Percentiles rank a stretch among this genome's conserved stretches.
Evolutionary conservation across 1,284 basidiomycete genomes (phyloP).

Genomic region (Sutorius eximius): DNA sequence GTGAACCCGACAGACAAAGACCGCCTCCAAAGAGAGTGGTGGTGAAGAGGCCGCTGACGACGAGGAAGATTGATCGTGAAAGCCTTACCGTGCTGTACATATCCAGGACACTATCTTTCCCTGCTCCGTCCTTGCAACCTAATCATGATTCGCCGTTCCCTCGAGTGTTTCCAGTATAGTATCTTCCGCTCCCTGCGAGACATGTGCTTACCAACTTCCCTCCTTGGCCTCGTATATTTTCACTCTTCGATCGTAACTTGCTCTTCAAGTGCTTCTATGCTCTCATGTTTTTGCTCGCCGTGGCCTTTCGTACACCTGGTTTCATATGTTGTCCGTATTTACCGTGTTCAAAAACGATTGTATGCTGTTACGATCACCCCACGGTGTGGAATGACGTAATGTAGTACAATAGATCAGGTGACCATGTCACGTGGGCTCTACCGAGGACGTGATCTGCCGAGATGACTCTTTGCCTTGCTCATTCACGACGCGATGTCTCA

Average conservation of each 20-base stretch:
- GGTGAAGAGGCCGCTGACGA: conserved; percentile 62
- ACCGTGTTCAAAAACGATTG: conserved; percentile 33
- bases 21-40: conserved; percentile 52
- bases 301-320: conserved; percentile 22
- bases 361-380: conserved; percentile 28
- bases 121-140: conserved; percentile 12
- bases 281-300: conserved; percentile 27
- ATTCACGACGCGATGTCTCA: conserved; percentile 19
- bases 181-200: conserved; percentile 27
- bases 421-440: conserved; percentile 19
- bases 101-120: conserved; percentile 15
- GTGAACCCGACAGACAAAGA: conserved; percentile 19
- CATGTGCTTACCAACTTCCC: conserved; percentile 26
- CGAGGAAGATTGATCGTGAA: conserved; percentile 44
- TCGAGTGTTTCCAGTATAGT: conserved; percentile 24
- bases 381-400: not conserved
- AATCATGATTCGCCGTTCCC: conserved; percentile 17
- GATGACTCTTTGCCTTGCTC: not conserved
- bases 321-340: conserved; percentile 33
- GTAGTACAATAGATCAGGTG: conserved; percentile 12
- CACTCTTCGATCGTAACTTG: conserved; percentile 24
- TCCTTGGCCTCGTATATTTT: conserved; percentile 12
- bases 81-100: conserved; percentile 10
- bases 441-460: not conserved
- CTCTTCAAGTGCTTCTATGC: conserved; percentile 19